A percentile compares a stretch with the other conserved stretches of the same genome.
These are phyloP conservation scores for Luzula sylvatica DNA, from an alignment of 176 grass and related monocot genomes.

Conservation along the genomic window DNA sequence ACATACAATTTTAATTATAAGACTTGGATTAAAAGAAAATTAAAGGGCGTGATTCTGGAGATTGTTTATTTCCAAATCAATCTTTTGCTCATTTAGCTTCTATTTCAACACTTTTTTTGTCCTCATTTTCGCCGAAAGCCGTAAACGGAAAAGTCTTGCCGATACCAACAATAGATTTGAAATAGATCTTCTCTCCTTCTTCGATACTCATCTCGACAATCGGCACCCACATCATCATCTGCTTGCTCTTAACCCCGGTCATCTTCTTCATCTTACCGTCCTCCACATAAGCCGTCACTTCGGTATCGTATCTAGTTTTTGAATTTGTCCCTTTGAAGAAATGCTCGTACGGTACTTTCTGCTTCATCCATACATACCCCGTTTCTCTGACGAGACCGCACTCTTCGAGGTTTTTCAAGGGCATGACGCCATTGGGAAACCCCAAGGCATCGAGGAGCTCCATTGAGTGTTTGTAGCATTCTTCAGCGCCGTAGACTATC, in stretches of 20 bases:
- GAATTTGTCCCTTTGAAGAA: conserved; percentile 55
- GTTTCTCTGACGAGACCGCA: conserved; percentile 71
- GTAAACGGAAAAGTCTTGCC: conserved; percentile 55
- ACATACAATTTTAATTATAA: too few relatives aligned
- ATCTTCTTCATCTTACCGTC: conserved; percentile 69
- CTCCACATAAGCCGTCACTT: conserved; percentile 93
- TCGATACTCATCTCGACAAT: conserved; percentile 79
- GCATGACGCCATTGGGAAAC: conserved; percentile 72
- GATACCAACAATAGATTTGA: conserved; percentile 75
- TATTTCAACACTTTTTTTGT: conserved; percentile 5
- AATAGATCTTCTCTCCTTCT: conserved; percentile 49
- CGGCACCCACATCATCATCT: conserved; percentile 87
- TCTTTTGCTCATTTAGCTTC: conserved; percentile 1
- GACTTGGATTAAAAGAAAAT: too few relatives aligned
- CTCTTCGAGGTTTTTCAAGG: conserved; percentile 64
- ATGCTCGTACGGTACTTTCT: conserved; percentile 68
- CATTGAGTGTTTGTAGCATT: conserved; percentile 67
- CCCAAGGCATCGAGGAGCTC: conserved; percentile 58
- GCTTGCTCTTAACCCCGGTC: conserved; percentile 75
- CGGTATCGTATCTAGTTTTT: conserved; percentile 50
- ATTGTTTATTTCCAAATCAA: neutral
- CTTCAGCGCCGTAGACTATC: conserved; percentile 53
- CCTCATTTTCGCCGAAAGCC: conserved; percentile 47
- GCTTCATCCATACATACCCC: conserved; percentile 91
- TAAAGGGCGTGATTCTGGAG: too few relatives aligned